Conservation (phyloP, 2,329 filamentous ascomycete species). For the Pseudogymnoascus sp. region DNA sequence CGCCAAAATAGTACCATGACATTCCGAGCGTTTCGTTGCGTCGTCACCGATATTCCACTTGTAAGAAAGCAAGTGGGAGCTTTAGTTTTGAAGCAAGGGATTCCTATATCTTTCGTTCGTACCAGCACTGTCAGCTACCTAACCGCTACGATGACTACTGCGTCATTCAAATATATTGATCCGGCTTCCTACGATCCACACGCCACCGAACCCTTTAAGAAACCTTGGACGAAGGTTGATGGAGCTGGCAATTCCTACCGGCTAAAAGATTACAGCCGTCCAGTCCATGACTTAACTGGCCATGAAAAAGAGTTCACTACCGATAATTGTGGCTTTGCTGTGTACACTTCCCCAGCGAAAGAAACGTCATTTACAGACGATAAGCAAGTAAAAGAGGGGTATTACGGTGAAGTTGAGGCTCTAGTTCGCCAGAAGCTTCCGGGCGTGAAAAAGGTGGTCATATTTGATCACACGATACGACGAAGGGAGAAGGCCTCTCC, state of each 20-base stretch:
- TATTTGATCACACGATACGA: slow-evolving; percentile 85
- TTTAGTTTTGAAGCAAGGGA: background rate
- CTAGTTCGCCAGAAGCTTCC: slow-evolving; percentile 61
- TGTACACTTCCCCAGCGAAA: slow-evolving; percentile 51
- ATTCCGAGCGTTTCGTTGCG: background rate
- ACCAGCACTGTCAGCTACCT: background rate
- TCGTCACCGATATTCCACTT: background rate
- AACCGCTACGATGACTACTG: slow-evolving; percentile 49
- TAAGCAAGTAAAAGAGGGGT: slow-evolving; percentile 58
- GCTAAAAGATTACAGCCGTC: slow-evolving; percentile 39
- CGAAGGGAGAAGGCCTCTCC: slow-evolving; percentile 49
- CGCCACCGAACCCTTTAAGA: slow-evolving; percentile 29
- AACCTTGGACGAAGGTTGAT: slow-evolving; percentile 62
- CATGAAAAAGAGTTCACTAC: slow-evolving; percentile 58
- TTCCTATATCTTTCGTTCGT: background rate
- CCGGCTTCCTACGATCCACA: slow-evolving; percentile 38
- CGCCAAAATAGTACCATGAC: background rate
- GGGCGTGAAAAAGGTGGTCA: slow-evolving; percentile 56
- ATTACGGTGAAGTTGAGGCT: slow-evolving; percentile 75
- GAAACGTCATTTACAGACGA: slow-evolving; percentile 59
- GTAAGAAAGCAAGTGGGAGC: background rate
- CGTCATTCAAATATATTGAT: slow-evolving; percentile 57
- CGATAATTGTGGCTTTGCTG: slow-evolving; percentile 67
- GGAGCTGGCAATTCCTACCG: slow-evolving; percentile 49
- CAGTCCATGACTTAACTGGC: slow-evolving; percentile 66